Percentiles rank a stretch among this genome's conserved stretches.
These are phyloP conservation scores for Blepharisma undulans DNA, from an alignment of 169 alveolate species.

Conservation along the genomic window DNA sequence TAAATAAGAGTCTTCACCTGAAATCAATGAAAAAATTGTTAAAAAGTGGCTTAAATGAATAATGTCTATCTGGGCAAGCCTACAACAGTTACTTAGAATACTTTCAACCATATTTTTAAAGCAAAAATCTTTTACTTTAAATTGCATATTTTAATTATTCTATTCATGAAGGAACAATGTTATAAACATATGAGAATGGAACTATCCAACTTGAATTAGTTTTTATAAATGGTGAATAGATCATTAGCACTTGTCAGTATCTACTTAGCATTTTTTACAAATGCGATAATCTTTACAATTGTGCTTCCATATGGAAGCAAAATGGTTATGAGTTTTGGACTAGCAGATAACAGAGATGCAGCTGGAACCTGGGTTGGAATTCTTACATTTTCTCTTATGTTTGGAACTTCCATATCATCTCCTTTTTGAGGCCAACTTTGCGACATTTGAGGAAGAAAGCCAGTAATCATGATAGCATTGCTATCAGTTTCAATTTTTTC, in stretches of 20 bases:
- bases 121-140: neutral
- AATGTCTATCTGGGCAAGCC: neutral
- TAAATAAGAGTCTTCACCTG: neutral
- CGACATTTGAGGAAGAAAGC: conserved; percentile 5
- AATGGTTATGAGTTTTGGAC: conserved; percentile 28
- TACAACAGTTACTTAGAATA: neutral
- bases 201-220: neutral
- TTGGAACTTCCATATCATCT: neutral
- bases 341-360: neutral
- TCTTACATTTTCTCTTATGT: neutral
- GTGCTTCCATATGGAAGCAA: neutral
- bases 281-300: conserved; percentile 1
- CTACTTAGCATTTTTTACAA: conserved; percentile 5
- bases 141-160: neutral
- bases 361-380: conserved; percentile 32
- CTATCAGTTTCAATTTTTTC: neutral
- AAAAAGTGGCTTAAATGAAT: neutral
- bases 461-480: neutral
- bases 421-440: conserved; percentile 6
- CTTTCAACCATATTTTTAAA: neutral
- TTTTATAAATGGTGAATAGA: neutral
- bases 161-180: neutral
- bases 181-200: neutral
- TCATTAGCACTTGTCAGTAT: neutral
- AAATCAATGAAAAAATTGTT: neutral